Conservation (phyloP, 164 flowering plant species). For the Piper betle region DNA sequence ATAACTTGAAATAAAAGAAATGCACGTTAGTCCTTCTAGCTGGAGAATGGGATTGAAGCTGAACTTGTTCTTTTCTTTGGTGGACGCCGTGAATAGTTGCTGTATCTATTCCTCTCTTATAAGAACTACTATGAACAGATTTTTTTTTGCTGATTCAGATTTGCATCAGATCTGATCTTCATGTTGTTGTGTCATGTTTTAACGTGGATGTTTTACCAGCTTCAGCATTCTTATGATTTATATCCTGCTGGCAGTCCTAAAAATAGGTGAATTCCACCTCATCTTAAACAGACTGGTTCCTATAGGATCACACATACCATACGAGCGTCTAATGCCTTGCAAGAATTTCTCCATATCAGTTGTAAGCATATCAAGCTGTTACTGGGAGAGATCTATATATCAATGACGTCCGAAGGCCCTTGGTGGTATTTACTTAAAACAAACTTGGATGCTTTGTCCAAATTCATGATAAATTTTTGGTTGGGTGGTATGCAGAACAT, state of each 20-base stretch:
- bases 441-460: not conserved
- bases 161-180: constrained; percentile 1
- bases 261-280: constrained; percentile 3
- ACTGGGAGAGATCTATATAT: constrained; percentile 2
- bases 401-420: not conserved
- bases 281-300: constrained; percentile 1
- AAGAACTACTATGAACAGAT: too few species aligned
- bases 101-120: too few species aligned
- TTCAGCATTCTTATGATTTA: not conserved
- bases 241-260: constrained; percentile 5
- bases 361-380: constrained; percentile 4
- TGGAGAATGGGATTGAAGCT: too few species aligned
- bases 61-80: not conserved
- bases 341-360: constrained; percentile 5
- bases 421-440: not conserved
- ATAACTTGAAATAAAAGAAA: too few species aligned
- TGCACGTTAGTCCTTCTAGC: too few species aligned
- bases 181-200: not conserved
- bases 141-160: not conserved
- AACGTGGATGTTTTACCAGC: not conserved
- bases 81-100: too few species aligned
- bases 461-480: too few species aligned
- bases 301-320: not conserved
- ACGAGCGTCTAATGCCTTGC: not conserved
- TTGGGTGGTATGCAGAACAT: too few species aligned